Evolutionary conservation across 2,329 filamentous ascomycete species (phyloP), one percentile per base, ranked within the genome.

Genomic region (Penicillium sp.): DNA sequence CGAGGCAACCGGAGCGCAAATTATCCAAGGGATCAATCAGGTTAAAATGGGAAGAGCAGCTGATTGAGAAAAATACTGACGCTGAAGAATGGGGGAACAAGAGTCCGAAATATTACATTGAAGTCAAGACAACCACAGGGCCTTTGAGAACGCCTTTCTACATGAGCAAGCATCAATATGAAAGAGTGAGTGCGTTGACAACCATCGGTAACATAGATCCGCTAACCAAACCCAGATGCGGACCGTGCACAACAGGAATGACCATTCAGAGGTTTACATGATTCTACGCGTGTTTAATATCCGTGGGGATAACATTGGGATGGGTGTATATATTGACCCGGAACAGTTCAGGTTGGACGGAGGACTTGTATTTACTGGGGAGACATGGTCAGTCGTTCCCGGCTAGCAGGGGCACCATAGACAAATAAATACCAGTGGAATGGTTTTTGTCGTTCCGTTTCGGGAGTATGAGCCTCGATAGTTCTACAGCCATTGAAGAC

Each of bases 221-320:
- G 33, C 37, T 38, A 38, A 38, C 4, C 5, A 13, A n/a, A n/a
- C 13, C 13, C 13, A 38, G 37, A 38, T 38, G 37, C 13, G 37
- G 5, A 15, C 13, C 13, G 13, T 38, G 37, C 37, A 38, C 15
- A 2, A 38, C 15, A 38, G 13, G 5, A 13, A 2, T 2, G 37
- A 38, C 13, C 17, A 38, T 38, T 38, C 37, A 8, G 33, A 37
- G 13, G 33, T 38, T 2, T n/a, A n/a, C 37, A 17, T 38, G 37
- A 6, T n/a, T 38, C 17, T 38, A 6, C 37, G 37, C 37, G 37
- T 38, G 13, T 38, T 70, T 24, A 19, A 10, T 22, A 44, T 44
- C 13, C 40, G 17, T 19, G 40, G 40, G 17, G 3, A 13, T 7
- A 44, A 44, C 10, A 44, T 44, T 22, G 40, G 40, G 2, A 44